Evolutionary conservation across 441 rosid genomes (phyloP).

Genomic region (Euphorbia schlechtendalii): DNA sequence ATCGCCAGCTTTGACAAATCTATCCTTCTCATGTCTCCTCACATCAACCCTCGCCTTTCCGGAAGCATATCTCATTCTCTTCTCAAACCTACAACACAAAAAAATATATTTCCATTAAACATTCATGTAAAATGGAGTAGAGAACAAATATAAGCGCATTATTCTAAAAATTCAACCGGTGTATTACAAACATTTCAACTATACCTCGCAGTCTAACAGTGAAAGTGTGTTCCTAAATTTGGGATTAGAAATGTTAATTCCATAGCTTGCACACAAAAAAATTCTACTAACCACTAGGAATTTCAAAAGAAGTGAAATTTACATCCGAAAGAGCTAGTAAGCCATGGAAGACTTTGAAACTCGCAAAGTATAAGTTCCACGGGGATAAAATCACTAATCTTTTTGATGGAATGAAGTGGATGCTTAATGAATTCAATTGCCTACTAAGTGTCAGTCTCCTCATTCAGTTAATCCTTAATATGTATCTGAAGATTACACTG

Average conservation of each 20-base stretch:
- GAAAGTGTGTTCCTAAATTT: background rate
- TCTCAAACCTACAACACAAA: conserved; percentile 62
- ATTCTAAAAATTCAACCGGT: conserved; percentile 11
- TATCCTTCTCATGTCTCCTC: conserved; percentile 90
- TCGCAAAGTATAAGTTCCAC: background rate
- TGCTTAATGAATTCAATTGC: background rate
- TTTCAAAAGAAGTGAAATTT: too few species aligned
- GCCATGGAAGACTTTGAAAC: background rate
- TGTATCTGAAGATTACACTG: background rate
- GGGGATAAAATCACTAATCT: background rate
- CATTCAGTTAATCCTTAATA: conserved; percentile 3
- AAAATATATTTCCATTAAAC: conserved; percentile 12
- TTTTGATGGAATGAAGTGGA: background rate
- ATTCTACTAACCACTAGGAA: background rate
- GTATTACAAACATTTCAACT: background rate
- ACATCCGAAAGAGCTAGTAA: background rate
- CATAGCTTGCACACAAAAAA: background rate
- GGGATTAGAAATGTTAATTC: too few species aligned
- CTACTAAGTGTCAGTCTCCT: background rate
- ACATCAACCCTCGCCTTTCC: conserved; percentile 99
- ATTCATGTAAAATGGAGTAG: background rate
- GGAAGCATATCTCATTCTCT: conserved; percentile 89
- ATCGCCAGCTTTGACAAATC: conserved; percentile 96
- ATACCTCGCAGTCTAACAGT: background rate
- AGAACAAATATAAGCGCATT: background rate